phyloP scores from a whole-genome alignment of 441 rosid species.

The Populus trichocarpa region DNA sequence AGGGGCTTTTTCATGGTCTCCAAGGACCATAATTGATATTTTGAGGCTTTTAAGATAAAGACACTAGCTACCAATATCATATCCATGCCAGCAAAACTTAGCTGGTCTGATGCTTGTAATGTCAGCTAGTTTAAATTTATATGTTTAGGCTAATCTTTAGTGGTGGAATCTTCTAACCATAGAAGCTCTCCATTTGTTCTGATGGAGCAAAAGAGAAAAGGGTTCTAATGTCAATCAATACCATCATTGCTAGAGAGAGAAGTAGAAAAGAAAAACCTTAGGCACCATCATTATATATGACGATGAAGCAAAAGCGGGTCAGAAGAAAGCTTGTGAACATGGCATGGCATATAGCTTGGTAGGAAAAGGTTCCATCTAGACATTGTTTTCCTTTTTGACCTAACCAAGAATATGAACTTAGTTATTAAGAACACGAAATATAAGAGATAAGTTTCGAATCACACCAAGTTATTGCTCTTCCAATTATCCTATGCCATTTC shows the following conservation, averaged over 20 bases:
- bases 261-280: too few species aligned
- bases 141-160: slow-evolving; percentile 26
- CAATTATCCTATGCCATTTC: not conserved
- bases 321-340: slow-evolving; percentile 33
- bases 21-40: slow-evolving; percentile 51
- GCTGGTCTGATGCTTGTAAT: slow-evolving; percentile 31
- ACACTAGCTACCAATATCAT: slow-evolving; percentile 19
- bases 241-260: slow-evolving; percentile 43
- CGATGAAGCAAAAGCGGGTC: slow-evolving; percentile 30
- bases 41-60: slow-evolving; percentile 52
- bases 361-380: slow-evolving; percentile 11
- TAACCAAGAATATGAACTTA: slow-evolving; percentile 3
- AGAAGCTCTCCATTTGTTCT: slow-evolving; percentile 15
- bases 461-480: not conserved
- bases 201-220: slow-evolving; percentile 36
- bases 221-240: slow-evolving; percentile 23
- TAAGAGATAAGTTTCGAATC: not conserved
- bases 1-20: slow-evolving; percentile 68
- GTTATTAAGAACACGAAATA: too few species aligned
- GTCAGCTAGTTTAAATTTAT: slow-evolving; percentile 28
- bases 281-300: slow-evolving; percentile 44
- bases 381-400: slow-evolving; percentile 21
- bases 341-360: slow-evolving; percentile 7
- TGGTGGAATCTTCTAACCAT: slow-evolving; percentile 52
- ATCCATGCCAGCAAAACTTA: slow-evolving; percentile 33